Percentiles rank a stretch among this genome's conserved stretches.
Evolutionary conservation across 208 protist species (phyloP).

Genomic region (Naegleria gruberi): DNA sequence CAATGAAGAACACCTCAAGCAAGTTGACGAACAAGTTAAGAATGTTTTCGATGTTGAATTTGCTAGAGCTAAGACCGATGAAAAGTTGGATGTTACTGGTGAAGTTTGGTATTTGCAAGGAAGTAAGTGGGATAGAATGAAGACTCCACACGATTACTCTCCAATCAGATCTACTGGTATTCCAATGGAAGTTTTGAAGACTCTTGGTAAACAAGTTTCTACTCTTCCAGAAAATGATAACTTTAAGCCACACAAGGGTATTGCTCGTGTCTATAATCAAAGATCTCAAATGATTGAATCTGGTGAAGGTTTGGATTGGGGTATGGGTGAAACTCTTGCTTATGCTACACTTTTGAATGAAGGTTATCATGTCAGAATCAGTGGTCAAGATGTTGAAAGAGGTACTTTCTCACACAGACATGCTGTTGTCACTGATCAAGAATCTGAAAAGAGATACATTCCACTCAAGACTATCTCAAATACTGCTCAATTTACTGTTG

Average conservation of each 20-base stretch:
- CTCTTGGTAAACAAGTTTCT: conserved; percentile 57
- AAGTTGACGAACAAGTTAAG: conserved; percentile 63
- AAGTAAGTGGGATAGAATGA: conserved; percentile 35
- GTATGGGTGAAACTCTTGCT: conserved; percentile 83
- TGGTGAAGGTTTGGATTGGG: conserved; percentile 79
- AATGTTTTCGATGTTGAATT: conserved; percentile 66
- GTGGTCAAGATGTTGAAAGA: conserved; percentile 88
- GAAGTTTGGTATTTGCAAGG: conserved; percentile 53
- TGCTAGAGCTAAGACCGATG: conserved; percentile 46
- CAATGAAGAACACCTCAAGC: conserved; percentile 52
- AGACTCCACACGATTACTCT: conserved; percentile 29
- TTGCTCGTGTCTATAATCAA: conserved; percentile 64
- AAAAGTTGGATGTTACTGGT: conserved; percentile 37
- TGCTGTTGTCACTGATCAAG: conserved; percentile 85
- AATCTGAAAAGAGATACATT: conserved; percentile 55
- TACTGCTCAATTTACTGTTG: conserved; percentile 71
- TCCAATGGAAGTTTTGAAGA: conserved; percentile 46
- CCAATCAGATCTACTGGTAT: conserved; percentile 53
- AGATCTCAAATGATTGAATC: conserved; percentile 60
- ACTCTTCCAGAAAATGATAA: conserved; percentile 56
- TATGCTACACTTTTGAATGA: conserved; percentile 84
- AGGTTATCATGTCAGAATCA: conserved; percentile 81
- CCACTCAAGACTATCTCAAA: conserved; percentile 61
- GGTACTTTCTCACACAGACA: conserved; percentile 95
- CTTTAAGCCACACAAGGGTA: conserved; percentile 67